Conservation (phyloP, 441 rosid species). For the Eutrema salsugineum region DNA sequence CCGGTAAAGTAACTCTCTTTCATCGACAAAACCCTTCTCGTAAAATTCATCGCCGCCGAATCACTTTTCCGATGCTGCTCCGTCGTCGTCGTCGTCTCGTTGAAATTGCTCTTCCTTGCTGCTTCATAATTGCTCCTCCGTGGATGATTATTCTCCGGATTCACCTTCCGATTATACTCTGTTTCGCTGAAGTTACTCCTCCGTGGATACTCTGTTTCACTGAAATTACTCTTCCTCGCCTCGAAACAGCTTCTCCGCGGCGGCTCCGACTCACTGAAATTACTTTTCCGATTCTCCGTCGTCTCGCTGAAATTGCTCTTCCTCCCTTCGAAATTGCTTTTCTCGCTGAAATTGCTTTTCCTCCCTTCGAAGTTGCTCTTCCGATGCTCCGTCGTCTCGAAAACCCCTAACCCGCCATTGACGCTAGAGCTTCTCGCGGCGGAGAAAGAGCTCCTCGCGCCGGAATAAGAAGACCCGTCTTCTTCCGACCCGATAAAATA, state of each 20-base stretch:
- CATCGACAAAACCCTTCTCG: constrained; percentile 66
- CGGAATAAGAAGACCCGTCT: constrained; percentile 64
- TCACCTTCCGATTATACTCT: constrained; percentile 14
- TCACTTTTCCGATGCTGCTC: constrained; percentile 55
- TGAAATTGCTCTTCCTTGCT: constrained; percentile 2
- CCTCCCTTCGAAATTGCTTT: constrained; percentile 29
- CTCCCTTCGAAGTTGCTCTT: constrained; percentile 29
- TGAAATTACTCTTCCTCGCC: constrained; percentile 37
- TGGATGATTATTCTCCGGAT: constrained; percentile 16
- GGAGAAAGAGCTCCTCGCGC: constrained; percentile 76
- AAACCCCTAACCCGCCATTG: constrained; percentile 50
- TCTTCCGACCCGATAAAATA: constrained; percentile 66
- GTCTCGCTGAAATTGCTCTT: constrained; percentile 41
- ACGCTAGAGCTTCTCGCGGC: constrained; percentile 88
- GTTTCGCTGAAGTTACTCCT: constrained; percentile 39
- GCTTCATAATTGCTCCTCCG: constrained; percentile 35
- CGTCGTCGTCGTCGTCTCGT: constrained; percentile 24
- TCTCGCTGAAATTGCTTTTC: constrained; percentile 40
- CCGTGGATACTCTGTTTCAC: constrained; percentile 60
- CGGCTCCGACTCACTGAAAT: constrained; percentile 45
- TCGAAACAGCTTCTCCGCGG: constrained; percentile 32
- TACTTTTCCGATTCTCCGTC: constrained; percentile 55
- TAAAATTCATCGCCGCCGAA: constrained; percentile 24
- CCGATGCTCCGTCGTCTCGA: constrained; percentile 35
- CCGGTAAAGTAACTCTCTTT: constrained; percentile 72